Percentiles rank a stretch among this genome's conserved stretches.
phyloP scores from a whole-genome alignment of 495 filamentous ascomycete species.

The Talaromyces thailandensis region DNA sequence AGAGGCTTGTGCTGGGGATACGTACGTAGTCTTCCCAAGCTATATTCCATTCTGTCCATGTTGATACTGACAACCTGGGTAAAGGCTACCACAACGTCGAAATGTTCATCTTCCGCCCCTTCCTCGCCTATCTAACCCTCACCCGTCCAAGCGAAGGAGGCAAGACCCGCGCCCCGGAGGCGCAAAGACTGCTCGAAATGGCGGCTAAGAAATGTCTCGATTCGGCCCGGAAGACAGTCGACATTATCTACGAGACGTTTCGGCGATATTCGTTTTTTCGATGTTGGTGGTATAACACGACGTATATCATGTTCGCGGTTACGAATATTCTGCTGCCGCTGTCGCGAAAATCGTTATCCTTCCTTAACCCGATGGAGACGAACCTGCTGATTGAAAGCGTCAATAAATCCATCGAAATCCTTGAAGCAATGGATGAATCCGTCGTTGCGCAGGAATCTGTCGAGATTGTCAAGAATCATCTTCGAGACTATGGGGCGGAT shows the following conservation, averaged over 20 bases:
- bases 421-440: conserved; percentile 36
- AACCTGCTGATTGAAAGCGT: conserved; percentile 23
- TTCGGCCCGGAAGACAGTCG: conserved; percentile 29
- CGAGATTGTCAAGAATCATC: conserved; percentile 29
- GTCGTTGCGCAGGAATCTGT: conserved; percentile 30
- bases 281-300: conserved; percentile 40
- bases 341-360: neutral
- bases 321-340: conserved; percentile 20
- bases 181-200: conserved; percentile 12
- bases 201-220: conserved; percentile 24
- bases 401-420: conserved; percentile 31
- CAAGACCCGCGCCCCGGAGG: neutral
- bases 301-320: conserved; percentile 35
- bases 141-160: neutral
- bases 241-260: conserved; percentile 33
- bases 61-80: neutral
- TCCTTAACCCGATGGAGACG: conserved; percentile 25
- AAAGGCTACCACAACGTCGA: neutral
- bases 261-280: conserved; percentile 33
- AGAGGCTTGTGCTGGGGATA: neutral
- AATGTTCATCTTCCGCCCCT: neutral
- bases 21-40: neutral
- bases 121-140: neutral
- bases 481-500: conserved; percentile 21
- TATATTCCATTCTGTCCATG: neutral